Percentiles rank a stretch among this genome's conserved stretches.
These are phyloP conservation scores for Lotmaria passim DNA, from an alignment of 208 protist species.

Conservation along the genomic window DNA sequence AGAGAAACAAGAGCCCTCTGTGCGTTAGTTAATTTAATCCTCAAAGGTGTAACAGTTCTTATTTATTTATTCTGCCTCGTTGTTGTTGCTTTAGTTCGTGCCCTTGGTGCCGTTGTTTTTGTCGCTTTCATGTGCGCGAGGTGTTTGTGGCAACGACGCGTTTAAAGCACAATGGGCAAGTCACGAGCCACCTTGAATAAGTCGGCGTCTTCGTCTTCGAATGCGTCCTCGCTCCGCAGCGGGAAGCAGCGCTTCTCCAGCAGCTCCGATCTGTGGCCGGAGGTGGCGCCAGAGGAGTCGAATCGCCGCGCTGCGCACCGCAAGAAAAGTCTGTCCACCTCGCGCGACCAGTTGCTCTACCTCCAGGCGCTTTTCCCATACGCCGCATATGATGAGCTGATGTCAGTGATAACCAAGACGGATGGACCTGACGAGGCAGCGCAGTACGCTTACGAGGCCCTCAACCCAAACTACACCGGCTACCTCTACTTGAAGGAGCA, in stretches of 20 bases:
- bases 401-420: slow-evolving; percentile 27
- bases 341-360: slow-evolving; percentile 43
- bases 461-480: slow-evolving; percentile 61
- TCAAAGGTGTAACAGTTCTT: too few relatives aligned
- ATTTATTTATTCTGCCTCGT: too few relatives aligned
- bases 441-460: slow-evolving; percentile 39
- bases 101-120: not conserved
- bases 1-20: too few relatives aligned
- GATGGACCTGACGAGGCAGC: slow-evolving; percentile 52
- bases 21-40: too few relatives aligned
- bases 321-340: slow-evolving; percentile 15
- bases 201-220: not conserved
- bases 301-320: not conserved
- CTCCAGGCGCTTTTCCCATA: slow-evolving; percentile 80
- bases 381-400: slow-evolving; percentile 39
- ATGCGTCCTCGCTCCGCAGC: not conserved
- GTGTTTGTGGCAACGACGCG: too few relatives aligned
- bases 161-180: slow-evolving; percentile 13
- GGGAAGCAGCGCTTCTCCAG: slow-evolving; percentile 3
- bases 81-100: not conserved
- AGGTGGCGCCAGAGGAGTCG: slow-evolving; percentile 14
- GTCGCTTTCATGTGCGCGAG: not conserved
- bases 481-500: slow-evolving; percentile 54
- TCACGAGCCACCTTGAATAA: not conserved
- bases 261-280: slow-evolving; percentile 17